Conservation (phyloP, 805 yeast species). For the Starmerella scarabaei region DNA sequence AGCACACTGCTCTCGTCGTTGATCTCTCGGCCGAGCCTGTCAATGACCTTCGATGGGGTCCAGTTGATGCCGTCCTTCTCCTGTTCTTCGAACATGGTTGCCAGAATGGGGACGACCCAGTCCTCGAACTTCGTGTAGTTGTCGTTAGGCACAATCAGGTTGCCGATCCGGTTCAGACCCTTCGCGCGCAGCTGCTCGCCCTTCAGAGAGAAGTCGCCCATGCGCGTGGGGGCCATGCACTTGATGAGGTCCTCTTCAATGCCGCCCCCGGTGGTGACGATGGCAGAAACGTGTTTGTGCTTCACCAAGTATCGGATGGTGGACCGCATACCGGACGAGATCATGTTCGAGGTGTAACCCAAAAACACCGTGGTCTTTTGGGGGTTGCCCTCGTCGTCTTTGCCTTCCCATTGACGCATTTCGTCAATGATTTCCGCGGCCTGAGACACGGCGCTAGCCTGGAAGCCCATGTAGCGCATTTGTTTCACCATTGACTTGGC, state of each 20-base stretch:
- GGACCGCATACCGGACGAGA: conserved; percentile 87
- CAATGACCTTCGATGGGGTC: conserved; percentile 90
- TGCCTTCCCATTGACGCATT: conserved; percentile 91
- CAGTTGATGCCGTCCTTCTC: conserved; percentile 47
- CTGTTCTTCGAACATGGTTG: conserved; percentile 70
- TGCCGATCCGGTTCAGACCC: conserved; percentile 97
- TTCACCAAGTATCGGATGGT: conserved; percentile 81
- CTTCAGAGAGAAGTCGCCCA: conserved; percentile 78
- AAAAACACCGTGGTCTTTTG: conserved; percentile 84
- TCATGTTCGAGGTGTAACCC: conserved; percentile 94
- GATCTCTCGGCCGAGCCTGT: conserved; percentile 89
- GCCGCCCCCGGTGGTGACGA: conserved; percentile 97
- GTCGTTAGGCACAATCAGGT: conserved; percentile 91
- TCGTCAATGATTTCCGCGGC: conserved; percentile 88
- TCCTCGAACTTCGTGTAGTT: conserved; percentile 96
- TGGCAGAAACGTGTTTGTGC: conserved; percentile 85
- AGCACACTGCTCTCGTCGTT: conserved; percentile 85
- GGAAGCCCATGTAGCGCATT: conserved; percentile 96
- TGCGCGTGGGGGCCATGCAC: conserved; percentile 87
- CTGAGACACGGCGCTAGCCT: conserved; percentile 70
- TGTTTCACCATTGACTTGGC: conserved; percentile 68
- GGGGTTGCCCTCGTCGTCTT: conserved; percentile 40
- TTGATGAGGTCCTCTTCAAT: conserved; percentile 95
- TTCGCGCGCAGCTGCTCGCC: conserved; percentile 79
- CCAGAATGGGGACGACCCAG: conserved; percentile 94